Conservation (phyloP, 2,329 filamentous ascomycete genomes). For the Trichoderma gracile region DNA sequence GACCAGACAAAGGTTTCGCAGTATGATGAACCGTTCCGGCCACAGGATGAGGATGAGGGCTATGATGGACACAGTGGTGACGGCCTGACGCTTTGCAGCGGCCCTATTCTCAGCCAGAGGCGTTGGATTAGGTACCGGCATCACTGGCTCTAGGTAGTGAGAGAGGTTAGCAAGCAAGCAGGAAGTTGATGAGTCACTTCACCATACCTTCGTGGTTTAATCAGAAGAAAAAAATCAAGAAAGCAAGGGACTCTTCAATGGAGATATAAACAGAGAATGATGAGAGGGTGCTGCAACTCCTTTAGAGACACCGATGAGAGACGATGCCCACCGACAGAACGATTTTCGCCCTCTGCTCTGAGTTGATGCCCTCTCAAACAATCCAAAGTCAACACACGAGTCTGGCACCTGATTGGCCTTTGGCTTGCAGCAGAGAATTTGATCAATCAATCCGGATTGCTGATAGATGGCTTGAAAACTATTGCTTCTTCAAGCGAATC, state of each 20-base stretch:
- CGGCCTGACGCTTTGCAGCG: slow-evolving; percentile 21
- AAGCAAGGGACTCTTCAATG: not conserved
- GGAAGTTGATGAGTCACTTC: not conserved
- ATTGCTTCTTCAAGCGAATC: not conserved
- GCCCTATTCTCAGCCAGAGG: slow-evolving; percentile 1
- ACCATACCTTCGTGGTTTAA: not conserved
- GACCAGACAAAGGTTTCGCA: slow-evolving; percentile 12
- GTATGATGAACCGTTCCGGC: slow-evolving; percentile 18
- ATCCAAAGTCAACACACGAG: not conserved
- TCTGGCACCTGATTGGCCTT: not conserved
- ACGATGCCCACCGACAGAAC: not conserved
- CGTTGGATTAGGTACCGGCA: not conserved
- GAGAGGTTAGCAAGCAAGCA: not conserved
- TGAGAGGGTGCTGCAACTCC: not conserved
- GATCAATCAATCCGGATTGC: not conserved
- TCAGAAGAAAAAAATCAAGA: not conserved
- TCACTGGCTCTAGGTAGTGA: not conserved
- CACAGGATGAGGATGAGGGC: slow-evolving; percentile 15
- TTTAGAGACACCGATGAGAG: not conserved
- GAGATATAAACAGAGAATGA: not conserved
- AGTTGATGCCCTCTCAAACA: not conserved
- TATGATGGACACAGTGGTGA: slow-evolving; percentile 11
- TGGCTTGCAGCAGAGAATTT: not conserved
- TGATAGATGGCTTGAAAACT: not conserved
- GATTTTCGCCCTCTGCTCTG: not conserved